Base-by-base conservation (phyloP, 139 green algal genomes). In the Picochlorum costavermella region DNA sequence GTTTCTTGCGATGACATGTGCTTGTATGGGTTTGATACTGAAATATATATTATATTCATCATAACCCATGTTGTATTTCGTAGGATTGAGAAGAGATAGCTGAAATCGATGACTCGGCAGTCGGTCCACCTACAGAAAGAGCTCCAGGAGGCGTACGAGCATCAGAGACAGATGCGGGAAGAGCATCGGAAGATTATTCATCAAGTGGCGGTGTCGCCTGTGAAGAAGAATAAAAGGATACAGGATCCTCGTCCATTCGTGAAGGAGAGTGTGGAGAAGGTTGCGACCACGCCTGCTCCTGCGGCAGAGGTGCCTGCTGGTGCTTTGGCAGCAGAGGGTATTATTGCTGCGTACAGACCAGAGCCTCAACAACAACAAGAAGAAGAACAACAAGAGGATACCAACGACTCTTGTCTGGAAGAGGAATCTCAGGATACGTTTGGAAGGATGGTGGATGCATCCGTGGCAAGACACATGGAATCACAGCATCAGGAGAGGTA, bases 351-450 rank as follows among this genome's bases (percentile, higher is more conserved):
- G 20, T 53, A 53, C 14, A 53, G 46, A 53, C 46, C 46, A 20
- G 16, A 12, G 6, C 11, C 33, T 8, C 33, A 40, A 8, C 33
- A 40, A 8, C 8, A 40, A 2, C 33, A 40, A 8, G 6, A 40
- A 2, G 5, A 13, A 4, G 5, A 40, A 40, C 9, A 13, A 8
- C 33, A 11, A 11, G 33, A 40, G 33, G 8, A 40, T 40, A 23
- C 20, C 20, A n/a, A n/a, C 6, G 30, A n/a, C 17, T n/a, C 16
- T n/a, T 61, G 11, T 0, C 56, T 20, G 16, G 17, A n/a, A 43
- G n/a, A 23, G 20, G 20, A 44, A 20, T 61, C 56, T 51, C 56
- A 61, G n/a, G 56, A 61, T 20, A 61, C 56, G 10, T 53, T 61
- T 2, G 56, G 56, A 10, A 43, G 56, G 31, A 20, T 33, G 11